Base-by-base conservation (phyloP, 139 green algal species). In the Deuterostichococcus epilithicus region DNA sequence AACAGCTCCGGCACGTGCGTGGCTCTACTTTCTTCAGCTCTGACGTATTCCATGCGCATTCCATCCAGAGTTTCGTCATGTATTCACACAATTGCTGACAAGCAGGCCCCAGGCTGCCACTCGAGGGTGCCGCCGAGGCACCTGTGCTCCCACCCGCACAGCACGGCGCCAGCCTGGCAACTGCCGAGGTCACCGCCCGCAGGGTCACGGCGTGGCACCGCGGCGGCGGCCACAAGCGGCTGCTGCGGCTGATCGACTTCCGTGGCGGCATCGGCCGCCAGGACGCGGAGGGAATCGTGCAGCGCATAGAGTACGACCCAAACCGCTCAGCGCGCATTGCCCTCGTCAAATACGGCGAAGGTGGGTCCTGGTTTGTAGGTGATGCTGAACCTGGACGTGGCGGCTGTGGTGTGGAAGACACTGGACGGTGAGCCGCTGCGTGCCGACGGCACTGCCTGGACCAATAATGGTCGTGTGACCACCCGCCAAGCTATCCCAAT, bases 231-330 rank as follows among this genome's bases (percentile, higher is more conserved):
- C 79, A 88, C 72, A 93, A 88, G 73, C 87, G 86, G 22, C 44
- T 89, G 34, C 89, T 94, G 1, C 20, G 68, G 36, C 70, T 72
- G 38, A 81, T 98, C 20, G 89, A 95, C 81, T 92, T 94, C 63
- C 83, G 84, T 26, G 77, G 88, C 20, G 52, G 5, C 52, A 34
- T 38, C 20, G 30, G 37, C n/a, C 10, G 52, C 13, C 13, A 63
- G 52, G 37, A 63, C 10, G 52, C 26, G 33, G 23, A 73, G 32
- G 88, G 84, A 4, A 70, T 89, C 23, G 91, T 98, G 73, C 77
- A 97, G 83, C 84, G 95, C 0, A 79, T 99, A 8, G 95, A 99
- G 79, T 93, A 95, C 73, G 95, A 99, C 81, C 95, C 95, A n/a
- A 96, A 96, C 80, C 83, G 95, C 35, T 89, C 81, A 34, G 92